Conservation (phyloP, 2,329 filamentous ascomycete species). For the Colletotrichum theobromicola region DNA sequence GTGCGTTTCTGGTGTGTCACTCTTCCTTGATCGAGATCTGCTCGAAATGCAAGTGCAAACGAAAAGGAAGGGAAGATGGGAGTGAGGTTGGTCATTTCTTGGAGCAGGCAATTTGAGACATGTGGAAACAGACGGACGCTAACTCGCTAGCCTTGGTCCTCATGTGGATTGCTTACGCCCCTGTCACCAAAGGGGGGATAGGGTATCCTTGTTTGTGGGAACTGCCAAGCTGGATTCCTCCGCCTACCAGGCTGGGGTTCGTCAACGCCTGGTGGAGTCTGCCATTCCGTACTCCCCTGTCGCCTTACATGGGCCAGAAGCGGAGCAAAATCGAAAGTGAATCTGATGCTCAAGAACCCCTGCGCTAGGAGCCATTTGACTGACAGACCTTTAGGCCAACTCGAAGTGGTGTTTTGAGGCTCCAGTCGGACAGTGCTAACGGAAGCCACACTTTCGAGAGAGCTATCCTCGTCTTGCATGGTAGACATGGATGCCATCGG, state of each 20-base stretch:
- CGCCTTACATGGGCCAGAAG: background rate
- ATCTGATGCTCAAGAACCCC: too few species aligned
- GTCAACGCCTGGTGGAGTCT: background rate
- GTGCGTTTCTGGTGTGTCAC: background rate
- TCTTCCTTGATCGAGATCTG: background rate
- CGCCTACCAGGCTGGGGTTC: rapidly evolving
- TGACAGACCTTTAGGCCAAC: too few species aligned
- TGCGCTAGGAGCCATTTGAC: too few species aligned
- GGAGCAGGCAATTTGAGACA: background rate
- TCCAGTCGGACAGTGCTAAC: too few species aligned
- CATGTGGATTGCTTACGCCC: background rate
- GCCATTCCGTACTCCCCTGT: background rate
- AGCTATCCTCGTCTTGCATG: too few species aligned
- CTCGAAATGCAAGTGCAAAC: background rate
- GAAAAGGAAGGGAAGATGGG: background rate
- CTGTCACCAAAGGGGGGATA: background rate
- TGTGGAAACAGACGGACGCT: background rate
- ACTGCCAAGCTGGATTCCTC: background rate
- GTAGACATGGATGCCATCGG: too few species aligned
- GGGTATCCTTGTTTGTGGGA: background rate
- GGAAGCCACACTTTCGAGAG: too few species aligned
- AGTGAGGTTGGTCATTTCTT: background rate
- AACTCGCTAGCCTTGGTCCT: background rate
- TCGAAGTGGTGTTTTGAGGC: too few species aligned
- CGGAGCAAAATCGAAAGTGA: background rate